These are phyloP conservation scores for Verticillium tricorpus DNA, from an alignment of 2,329 filamentous ascomycete genomes.

Conservation along the genomic window DNA sequence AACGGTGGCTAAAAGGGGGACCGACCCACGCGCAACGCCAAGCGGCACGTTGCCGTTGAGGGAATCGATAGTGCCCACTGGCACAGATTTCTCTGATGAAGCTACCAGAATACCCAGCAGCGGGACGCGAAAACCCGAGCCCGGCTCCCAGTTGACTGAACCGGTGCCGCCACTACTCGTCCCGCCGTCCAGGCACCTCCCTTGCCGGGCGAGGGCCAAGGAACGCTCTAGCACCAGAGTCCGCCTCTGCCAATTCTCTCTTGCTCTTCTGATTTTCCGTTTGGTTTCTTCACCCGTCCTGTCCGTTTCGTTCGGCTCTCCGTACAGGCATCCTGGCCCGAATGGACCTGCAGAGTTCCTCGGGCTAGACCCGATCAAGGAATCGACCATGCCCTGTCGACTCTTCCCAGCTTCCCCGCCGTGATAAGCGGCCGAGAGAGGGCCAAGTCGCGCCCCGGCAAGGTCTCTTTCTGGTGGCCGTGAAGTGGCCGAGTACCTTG, in stretches of 20 bases:
- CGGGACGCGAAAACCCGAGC: not conserved
- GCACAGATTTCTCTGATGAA: not conserved
- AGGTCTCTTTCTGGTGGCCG: not conserved
- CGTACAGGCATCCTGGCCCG: not conserved
- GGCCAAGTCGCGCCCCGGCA: not conserved
- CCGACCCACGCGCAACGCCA: not conserved
- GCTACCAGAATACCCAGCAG: not conserved
- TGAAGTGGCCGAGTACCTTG: not conserved
- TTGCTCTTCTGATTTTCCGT: not conserved
- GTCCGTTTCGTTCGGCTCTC: not conserved
- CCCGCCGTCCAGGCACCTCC: not conserved
- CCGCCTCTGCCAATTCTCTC: not conserved
- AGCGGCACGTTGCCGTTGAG: constrained; percentile 4
- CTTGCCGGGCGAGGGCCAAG: not conserved
- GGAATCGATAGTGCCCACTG: constrained; percentile 4
- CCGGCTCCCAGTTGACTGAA: not conserved
- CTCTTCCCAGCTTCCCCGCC: not conserved
- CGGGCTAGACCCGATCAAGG: not conserved
- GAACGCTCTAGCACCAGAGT: not conserved
- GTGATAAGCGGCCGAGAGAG: not conserved
- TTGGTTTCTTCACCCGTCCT: not conserved
- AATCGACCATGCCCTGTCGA: not conserved
- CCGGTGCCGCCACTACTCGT: not conserved
- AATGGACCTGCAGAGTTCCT: not conserved
- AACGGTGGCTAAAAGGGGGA: not conserved